These are phyloP conservation scores for Achlya hypogyna DNA, from an alignment of 352 stramenopile species.

Conservation along the genomic window DNA sequence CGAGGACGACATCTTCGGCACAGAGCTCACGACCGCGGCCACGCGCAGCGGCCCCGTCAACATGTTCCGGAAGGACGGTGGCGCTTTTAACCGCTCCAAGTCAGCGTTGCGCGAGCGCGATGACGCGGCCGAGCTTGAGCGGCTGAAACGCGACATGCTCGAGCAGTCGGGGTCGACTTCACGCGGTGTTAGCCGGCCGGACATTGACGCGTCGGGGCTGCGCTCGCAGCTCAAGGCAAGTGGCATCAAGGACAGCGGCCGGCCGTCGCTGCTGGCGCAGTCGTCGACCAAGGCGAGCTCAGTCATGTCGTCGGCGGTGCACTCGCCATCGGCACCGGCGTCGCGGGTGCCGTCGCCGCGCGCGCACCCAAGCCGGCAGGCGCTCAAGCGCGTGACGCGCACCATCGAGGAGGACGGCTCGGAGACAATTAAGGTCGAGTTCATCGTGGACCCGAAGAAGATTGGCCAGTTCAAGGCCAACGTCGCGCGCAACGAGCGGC, in stretches of 20 bases:
- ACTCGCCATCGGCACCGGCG: conserved; percentile 52
- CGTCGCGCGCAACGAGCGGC: conserved; percentile 62
- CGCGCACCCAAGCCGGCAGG: conserved; percentile 32
- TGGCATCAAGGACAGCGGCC: conserved; percentile 48
- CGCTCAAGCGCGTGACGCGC: conserved; percentile 62
- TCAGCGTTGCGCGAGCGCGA: conserved; percentile 63
- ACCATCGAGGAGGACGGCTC: conserved; percentile 74
- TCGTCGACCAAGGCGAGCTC: conserved; percentile 30
- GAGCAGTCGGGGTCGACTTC: conserved; percentile 24
- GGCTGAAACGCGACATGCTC: conserved; percentile 75
- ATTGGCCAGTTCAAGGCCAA: conserved; percentile 65
- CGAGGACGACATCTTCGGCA: conserved; percentile 57
- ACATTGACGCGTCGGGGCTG: conserved; percentile 52
- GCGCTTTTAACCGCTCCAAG: conserved; percentile 66
- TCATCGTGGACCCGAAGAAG: conserved; percentile 64
- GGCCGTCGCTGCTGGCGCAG: background rate
- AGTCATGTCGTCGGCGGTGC: conserved; percentile 48
- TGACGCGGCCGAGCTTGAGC: conserved; percentile 64
- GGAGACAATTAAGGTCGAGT: conserved; percentile 67
- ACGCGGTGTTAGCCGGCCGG: conserved; percentile 30
- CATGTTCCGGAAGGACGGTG: conserved; percentile 63
- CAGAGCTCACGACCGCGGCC: conserved; percentile 31
- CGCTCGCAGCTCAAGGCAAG: conserved; percentile 59
- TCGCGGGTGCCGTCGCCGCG: conserved; percentile 56
- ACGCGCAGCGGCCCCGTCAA: conserved; percentile 62